Base-by-base conservation (phyloP, 208 protist genomes). In the Acanthamoeba lenticulata region DNA sequence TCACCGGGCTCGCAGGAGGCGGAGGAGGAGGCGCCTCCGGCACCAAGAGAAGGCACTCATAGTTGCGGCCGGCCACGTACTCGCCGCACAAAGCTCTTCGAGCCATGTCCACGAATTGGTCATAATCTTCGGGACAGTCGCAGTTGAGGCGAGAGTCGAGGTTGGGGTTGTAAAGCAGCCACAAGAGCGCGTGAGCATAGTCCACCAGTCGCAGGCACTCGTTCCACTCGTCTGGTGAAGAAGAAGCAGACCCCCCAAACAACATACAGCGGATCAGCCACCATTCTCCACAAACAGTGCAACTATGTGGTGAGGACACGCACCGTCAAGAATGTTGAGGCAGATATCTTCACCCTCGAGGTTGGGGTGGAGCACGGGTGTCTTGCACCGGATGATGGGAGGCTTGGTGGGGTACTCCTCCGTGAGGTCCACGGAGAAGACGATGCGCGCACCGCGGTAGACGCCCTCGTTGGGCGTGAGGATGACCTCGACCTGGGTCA, bases 151-250 rank as follows among this genome's bases (percentile, higher is more conserved):
- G 38, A 5, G 49, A 69, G 49, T 65, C 32, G 29, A 90, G 83
- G 55, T 90, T 90, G 83, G 83, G 83, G 32, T 90, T 32, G 83
- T 90, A 90, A 27, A 90, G 83, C 27, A 90, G 83, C 83, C 83
- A 90, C 17, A 90, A 42, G 15, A 90, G 83, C 6, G 49, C 83
- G 55, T 90, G 83, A 7, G 83, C 83, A 32, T 90, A 90, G 83
- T 90, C 83, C n/a, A 44, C 83, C 19, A 90, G 27, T 38, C 83
- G 83, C 47, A 90, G 55, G 29, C 49, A 90, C 17, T 90, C 38
- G n/a, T 65, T 44, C 83, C 83, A 90, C 36, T 90, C 83, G 55
- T 85, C 74, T 85, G 74, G 4, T 29, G 13, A 69, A 34, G 24
- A 27, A 27, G 27, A 69, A 7, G 27, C 29, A 29, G 19, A 69